Percentiles rank a stretch among this genome's conserved stretches.
Evolutionary conservation across 306 rosid genomes (phyloP).

Genomic region (Vachellia collinsii): DNA sequence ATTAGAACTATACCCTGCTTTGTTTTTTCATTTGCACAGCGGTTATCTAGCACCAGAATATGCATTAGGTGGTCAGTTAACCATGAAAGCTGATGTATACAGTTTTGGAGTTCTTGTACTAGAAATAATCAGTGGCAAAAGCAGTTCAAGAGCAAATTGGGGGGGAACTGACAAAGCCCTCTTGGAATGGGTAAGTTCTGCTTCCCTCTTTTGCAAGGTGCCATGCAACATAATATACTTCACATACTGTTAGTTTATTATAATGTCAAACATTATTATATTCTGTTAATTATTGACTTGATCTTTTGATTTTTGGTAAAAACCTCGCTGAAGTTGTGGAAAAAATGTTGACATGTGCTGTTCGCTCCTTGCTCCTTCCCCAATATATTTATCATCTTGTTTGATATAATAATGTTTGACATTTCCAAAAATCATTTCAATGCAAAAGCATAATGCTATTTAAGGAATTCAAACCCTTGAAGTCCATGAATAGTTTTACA

Average conservation of each 20-base stretch:
- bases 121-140: conserved; percentile 77
- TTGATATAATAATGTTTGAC: background rate
- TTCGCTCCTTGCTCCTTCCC: background rate
- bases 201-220: conserved; percentile 24
- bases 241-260: background rate
- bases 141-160: conserved; percentile 65
- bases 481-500: background rate
- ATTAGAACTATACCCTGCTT: conserved; percentile 26
- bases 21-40: conserved; percentile 50
- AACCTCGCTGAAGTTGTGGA: background rate
- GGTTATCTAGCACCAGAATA: conserved; percentile 99
- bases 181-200: conserved; percentile 68
- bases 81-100: conserved; percentile 85
- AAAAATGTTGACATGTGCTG: background rate
- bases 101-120: conserved; percentile 92
- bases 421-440: background rate
- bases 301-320: background rate
- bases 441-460: background rate
- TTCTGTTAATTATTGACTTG: background rate
- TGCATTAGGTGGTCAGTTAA: conserved; percentile 92
- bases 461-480: background rate
- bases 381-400: conserved; percentile 10
- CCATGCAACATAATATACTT: conserved; percentile 2
- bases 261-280: no score
- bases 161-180: conserved; percentile 62